These are phyloP conservation scores for Pseudogymnoascus sp. DNA, from an alignment of 2,329 filamentous ascomycete genomes.

Conservation along the genomic window DNA sequence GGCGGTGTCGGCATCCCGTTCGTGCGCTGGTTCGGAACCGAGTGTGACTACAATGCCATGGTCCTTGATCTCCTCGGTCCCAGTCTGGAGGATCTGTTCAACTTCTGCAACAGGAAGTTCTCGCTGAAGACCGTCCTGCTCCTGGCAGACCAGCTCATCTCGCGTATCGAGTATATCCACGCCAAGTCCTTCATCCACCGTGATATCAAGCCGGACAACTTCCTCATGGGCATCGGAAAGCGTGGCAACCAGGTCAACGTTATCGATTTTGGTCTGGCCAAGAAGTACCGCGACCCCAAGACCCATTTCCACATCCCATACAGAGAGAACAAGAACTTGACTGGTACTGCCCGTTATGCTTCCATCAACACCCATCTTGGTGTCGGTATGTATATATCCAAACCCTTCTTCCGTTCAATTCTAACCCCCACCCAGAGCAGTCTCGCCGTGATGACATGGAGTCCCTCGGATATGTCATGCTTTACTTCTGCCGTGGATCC, in stretches of 20 bases:
- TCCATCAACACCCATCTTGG: constrained; percentile 98
- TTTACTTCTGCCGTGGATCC: constrained; percentile 98
- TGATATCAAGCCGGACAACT: constrained; percentile 99
- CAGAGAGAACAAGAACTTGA: constrained; percentile 99
- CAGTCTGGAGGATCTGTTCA: constrained; percentile 96
- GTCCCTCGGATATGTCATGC: constrained; percentile 97
- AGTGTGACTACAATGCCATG: constrained; percentile 99
- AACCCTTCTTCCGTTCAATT: not conserved
- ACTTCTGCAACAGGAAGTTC: constrained; percentile 99
- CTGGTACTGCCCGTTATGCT: constrained; percentile 94
- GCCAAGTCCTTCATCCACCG: constrained; percentile 99
- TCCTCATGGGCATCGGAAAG: constrained; percentile 98
- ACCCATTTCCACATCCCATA: constrained; percentile 99
- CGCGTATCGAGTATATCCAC: constrained; percentile 98
- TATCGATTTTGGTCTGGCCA: constrained; percentile 96
- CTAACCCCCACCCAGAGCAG: constrained; percentile 59
- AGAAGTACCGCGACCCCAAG: constrained; percentile 99
- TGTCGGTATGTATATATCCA: constrained; percentile 57
- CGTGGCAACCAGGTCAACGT: constrained; percentile 99
- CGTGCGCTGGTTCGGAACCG: constrained; percentile 98
- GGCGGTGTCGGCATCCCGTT: constrained; percentile 97
- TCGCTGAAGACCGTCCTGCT: constrained; percentile 96
- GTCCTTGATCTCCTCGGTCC: constrained; percentile 94
- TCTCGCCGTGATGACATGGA: constrained; percentile 99
- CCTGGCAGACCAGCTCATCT: constrained; percentile 95